Evolutionary conservation across 257 asterid genomes (phyloP).

Genomic region (Schizonepeta tenuifolia): DNA sequence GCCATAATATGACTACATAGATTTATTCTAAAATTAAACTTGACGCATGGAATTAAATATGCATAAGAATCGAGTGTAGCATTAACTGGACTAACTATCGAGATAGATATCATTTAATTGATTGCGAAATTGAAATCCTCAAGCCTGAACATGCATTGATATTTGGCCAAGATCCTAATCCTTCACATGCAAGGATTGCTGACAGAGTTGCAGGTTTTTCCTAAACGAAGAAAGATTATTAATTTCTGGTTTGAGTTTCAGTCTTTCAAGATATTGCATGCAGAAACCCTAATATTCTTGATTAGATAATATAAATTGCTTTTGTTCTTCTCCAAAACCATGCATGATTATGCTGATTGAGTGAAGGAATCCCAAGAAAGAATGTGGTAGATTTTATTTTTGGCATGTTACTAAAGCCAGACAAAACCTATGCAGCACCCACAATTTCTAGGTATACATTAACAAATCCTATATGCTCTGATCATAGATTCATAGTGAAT

Average conservation of each 20-base stretch:
- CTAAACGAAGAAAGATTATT: background rate
- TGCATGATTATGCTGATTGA: slow-evolving; percentile 34
- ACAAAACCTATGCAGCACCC: slow-evolving; percentile 45
- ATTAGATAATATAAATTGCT: slow-evolving; percentile 4
- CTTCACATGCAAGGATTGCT: slow-evolving; percentile 29
- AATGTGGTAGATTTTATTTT: slow-evolving; percentile 37
- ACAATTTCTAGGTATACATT: slow-evolving; percentile 39
- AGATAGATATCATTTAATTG: background rate
- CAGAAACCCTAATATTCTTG: background rate
- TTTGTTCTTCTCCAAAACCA: slow-evolving; percentile 29
- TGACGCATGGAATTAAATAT: background rate
- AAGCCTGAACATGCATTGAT: background rate
- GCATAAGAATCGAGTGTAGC: too few relatives aligned
- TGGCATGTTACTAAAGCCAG: slow-evolving; percentile 81
- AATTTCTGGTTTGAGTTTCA: background rate
- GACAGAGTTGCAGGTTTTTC: background rate
- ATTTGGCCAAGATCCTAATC: slow-evolving; percentile 9
- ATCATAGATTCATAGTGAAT: slow-evolving; percentile 35
- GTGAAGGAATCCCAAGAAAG: slow-evolving; percentile 71
- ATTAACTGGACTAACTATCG: too few relatives aligned
- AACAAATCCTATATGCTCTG: slow-evolving; percentile 40
- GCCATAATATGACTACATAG: too few relatives aligned
- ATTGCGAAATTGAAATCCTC: background rate
- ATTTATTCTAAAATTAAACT: too few relatives aligned
- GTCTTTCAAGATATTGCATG: slow-evolving; percentile 23